Percentiles rank a stretch among this genome's conserved stretches.
Evolutionary conservation across 352 stramenopile genomes (phyloP).

Genomic region (Pythium guiyangense): DNA sequence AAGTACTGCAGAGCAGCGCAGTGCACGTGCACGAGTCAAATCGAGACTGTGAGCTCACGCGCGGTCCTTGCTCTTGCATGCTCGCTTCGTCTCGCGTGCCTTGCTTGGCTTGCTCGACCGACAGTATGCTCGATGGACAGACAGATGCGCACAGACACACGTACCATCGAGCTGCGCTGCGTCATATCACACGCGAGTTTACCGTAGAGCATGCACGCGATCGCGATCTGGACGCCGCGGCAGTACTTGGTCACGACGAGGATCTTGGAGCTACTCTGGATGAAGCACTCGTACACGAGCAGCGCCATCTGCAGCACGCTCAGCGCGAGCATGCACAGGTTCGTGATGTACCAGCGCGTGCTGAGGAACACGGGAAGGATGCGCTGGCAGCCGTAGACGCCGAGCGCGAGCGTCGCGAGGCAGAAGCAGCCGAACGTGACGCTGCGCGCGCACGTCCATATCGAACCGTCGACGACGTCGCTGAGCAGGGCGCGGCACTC

Average conservation of each 20-base stretch:
- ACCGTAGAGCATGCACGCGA: slow-evolving; percentile 67
- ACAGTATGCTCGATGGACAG: neutral
- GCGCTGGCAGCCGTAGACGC: slow-evolving; percentile 34
- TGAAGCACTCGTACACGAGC: slow-evolving; percentile 57
- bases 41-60: neutral
- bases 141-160: neutral
- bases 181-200: slow-evolving; percentile 61
- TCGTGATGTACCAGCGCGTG: slow-evolving; percentile 53
- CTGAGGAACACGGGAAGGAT: slow-evolving; percentile 56
- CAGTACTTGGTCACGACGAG: slow-evolving; percentile 73
- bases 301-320: slow-evolving; percentile 59
- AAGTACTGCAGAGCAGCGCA: slow-evolving; percentile 28
- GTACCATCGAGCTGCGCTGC: slow-evolving; percentile 32
- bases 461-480: slow-evolving; percentile 15
- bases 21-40: neutral
- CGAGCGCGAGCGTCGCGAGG: slow-evolving; percentile 40
- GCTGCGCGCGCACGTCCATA: slow-evolving; percentile 57
- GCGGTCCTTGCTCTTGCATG: too few species aligned
- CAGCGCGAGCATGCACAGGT: slow-evolving; percentile 58
- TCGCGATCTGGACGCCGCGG: slow-evolving; percentile 56
- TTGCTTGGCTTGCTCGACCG: too few species aligned
- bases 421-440: slow-evolving; percentile 55
- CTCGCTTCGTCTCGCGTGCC: too few species aligned
- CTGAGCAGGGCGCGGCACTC: slow-evolving; percentile 45
- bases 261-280: slow-evolving; percentile 50